phyloP scores from a whole-genome alignment of 345 rosid species.

The Litchi chinensis region DNA sequence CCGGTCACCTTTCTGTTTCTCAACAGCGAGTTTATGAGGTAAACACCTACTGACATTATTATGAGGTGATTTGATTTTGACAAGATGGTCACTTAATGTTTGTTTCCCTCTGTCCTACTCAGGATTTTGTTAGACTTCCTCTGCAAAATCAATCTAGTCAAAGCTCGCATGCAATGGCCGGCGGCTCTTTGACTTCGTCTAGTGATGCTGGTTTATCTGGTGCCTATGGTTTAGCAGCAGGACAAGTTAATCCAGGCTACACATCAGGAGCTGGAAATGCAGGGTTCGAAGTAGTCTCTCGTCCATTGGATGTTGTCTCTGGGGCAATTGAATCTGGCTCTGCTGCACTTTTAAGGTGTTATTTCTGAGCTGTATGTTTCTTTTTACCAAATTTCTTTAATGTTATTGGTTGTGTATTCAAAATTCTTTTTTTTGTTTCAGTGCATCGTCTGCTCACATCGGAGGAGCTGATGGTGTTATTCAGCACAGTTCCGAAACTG shows the following conservation, averaged over 20 bases:
- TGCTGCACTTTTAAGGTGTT: conserved; percentile 60
- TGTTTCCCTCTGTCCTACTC: conserved; percentile 21
- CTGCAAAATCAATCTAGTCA: conserved; percentile 91
- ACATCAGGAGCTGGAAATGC: conserved; percentile 49
- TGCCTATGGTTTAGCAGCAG: conserved; percentile 53
- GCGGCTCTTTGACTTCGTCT: conserved; percentile 57
- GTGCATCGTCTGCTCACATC: conserved; percentile 54
- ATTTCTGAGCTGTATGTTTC: conserved; percentile 1
- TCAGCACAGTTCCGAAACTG: conserved; percentile 52
- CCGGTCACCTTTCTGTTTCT: conserved; percentile 83
- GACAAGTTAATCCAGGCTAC: conserved; percentile 54
- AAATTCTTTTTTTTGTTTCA: conserved; percentile 32
- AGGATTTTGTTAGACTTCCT: conserved; percentile 98
- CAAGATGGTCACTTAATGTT: conserved; percentile 20
- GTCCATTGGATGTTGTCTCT: conserved; percentile 58
- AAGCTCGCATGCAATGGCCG: conserved; percentile 55
- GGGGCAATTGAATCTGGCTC: conserved; percentile 62
- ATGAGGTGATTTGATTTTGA: conserved; percentile 6
- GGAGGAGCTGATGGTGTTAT: conserved; percentile 51
- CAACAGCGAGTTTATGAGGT: conserved; percentile 99
- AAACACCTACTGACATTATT: conserved; percentile 20
- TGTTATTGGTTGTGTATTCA: conserved; percentile 17
- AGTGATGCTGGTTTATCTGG: conserved; percentile 48
- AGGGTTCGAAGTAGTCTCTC: conserved; percentile 57
- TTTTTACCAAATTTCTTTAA: neutral